These are phyloP conservation scores for Sideroxylon spinosum DNA, from an alignment of 179 eudicot species.

Conservation along the genomic window DNA sequence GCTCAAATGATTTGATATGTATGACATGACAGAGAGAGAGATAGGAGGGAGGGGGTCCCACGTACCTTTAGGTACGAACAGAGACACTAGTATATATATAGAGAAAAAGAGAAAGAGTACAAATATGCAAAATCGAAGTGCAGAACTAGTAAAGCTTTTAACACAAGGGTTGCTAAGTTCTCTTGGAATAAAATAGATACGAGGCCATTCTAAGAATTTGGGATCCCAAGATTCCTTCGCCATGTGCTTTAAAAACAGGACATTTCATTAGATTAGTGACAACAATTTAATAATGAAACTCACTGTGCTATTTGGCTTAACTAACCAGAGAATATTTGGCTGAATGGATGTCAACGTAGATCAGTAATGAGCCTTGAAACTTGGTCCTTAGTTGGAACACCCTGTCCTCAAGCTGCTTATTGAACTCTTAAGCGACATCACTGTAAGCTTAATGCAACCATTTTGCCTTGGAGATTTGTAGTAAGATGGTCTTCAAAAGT, in stretches of 20 bases:
- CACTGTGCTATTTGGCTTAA: constrained; percentile 26
- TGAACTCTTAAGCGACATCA: constrained; percentile 31
- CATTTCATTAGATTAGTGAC: too few relatives aligned
- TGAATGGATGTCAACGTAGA: constrained; percentile 29
- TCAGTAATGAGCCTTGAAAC: constrained; percentile 19
- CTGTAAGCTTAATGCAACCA: constrained; percentile 35
- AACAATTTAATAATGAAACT: not conserved
- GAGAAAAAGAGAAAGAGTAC: not conserved
- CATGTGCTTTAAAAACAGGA: not conserved
- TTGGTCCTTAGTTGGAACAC: constrained; percentile 22
- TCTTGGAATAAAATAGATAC: not conserved
- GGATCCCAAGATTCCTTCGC: too few relatives aligned
- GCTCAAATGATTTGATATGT: too few relatives aligned
- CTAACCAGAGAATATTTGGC: constrained; percentile 30
- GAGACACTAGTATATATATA: too few relatives aligned
- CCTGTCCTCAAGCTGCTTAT: constrained; percentile 27
- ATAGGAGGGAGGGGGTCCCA: too few relatives aligned
- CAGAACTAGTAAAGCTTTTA: not conserved
- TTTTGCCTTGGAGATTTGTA: constrained; percentile 47
- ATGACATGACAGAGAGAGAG: too few relatives aligned
- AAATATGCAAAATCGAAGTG: not conserved
- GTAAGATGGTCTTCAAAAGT: constrained; percentile 74
- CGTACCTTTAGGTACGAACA: too few relatives aligned
- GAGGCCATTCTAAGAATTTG: too few relatives aligned
- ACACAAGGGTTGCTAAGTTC: not conserved